Evolutionary conservation across 192 early-diverging fungal genomes (phyloP).

Genomic region (Coemansia sp.): DNA sequence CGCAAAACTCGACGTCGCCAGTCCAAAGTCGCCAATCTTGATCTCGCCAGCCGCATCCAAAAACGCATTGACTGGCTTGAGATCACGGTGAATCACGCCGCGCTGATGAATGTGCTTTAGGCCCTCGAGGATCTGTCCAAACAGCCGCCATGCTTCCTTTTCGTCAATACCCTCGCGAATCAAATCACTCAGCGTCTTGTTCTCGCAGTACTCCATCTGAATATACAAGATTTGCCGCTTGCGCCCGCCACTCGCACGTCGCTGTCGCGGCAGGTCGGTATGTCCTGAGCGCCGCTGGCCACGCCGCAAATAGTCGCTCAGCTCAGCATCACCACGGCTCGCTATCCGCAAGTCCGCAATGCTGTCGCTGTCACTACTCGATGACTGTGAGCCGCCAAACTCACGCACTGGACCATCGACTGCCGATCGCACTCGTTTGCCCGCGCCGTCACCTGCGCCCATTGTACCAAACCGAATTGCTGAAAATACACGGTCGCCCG

Average conservation of each 20-base stretch:
- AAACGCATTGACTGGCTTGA: conserved; percentile 87
- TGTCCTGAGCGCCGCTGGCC: background rate
- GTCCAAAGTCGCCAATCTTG: conserved; percentile 93
- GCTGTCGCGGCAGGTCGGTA: conserved; percentile 1
- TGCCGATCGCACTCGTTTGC: conserved; percentile 12
- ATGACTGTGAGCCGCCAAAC: conserved; percentile 1
- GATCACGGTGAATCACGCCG: conserved; percentile 77
- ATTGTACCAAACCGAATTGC: conserved; percentile 50
- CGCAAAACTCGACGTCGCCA: conserved; percentile 63
- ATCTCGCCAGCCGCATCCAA: conserved; percentile 51
- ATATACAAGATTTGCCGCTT: conserved; percentile 60
- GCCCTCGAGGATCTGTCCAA: conserved; percentile 76
- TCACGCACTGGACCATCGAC: conserved; percentile 18
- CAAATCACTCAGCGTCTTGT: conserved; percentile 63
- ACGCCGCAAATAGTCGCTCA: conserved; percentile 1
- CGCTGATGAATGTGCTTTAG: conserved; percentile 57
- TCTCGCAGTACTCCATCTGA: conserved; percentile 99
- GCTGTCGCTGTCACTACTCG: background rate
- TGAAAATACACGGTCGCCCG: conserved; percentile 27
- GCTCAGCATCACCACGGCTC: background rate
- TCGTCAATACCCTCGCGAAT: conserved; percentile 8
- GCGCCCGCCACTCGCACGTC: conserved; percentile 1
- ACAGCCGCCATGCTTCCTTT: conserved; percentile 58
- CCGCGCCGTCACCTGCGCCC: conserved; percentile 16
- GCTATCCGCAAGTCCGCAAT: background rate